Conservation (phyloP, 371 early-diverging fungal genomes). For the Mucor irregularis region DNA sequence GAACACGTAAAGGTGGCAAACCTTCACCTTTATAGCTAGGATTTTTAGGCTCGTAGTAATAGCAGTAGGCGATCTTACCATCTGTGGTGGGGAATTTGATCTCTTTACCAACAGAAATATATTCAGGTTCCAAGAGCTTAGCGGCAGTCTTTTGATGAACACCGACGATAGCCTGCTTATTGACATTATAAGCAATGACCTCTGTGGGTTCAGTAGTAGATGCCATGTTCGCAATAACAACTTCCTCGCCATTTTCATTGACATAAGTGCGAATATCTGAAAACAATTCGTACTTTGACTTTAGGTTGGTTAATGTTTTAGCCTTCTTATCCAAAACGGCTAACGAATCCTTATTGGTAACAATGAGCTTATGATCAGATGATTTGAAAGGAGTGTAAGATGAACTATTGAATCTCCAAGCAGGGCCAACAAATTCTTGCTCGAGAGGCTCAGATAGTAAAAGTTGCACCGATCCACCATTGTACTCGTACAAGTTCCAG, state of each 20-base stretch:
- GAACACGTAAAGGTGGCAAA: conserved; percentile 67
- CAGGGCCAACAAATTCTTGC: conserved; percentile 61
- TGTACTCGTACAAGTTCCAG: conserved; percentile 68
- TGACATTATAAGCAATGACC: conserved; percentile 23
- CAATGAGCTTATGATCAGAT: conserved; percentile 41
- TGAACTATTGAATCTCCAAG: conserved; percentile 39
- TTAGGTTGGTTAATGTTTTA: conserved; percentile 43
- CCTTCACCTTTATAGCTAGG: conserved; percentile 53
- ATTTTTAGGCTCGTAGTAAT: conserved; percentile 70
- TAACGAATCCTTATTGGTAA: conserved; percentile 42
- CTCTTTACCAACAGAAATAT: conserved; percentile 64
- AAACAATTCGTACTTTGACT: conserved; percentile 37
- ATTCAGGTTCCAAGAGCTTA: conserved; percentile 38
- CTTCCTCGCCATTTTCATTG: conserved; percentile 26
- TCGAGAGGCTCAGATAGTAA: conserved; percentile 50
- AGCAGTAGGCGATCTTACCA: conserved; percentile 53
- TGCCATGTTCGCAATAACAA: conserved; percentile 32
- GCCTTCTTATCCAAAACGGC: conserved; percentile 50
- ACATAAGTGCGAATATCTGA: conserved; percentile 31
- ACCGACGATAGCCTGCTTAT: conserved; percentile 4
- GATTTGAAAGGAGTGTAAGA: conserved; percentile 47
- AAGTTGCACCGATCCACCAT: conserved; percentile 27
- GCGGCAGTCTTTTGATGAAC: conserved; percentile 16
- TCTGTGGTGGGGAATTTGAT: conserved; percentile 63
- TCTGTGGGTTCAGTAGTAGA: conserved; percentile 27